Base-by-base conservation (phyloP, 176 grass and related monocot species). In the Ensete ventricosum region DNA sequence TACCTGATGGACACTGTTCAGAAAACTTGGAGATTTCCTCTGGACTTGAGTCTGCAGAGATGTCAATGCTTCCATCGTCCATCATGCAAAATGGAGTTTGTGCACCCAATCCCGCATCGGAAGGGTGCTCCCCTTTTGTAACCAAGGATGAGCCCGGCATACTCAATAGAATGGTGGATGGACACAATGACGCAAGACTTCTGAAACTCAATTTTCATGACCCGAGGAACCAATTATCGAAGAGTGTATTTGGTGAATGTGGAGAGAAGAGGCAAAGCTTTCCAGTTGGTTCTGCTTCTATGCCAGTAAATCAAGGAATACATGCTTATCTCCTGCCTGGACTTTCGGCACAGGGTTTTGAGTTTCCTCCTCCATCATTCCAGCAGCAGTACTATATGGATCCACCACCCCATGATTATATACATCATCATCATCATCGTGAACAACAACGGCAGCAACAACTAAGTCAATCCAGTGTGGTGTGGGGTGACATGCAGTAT, bases 381-480 rank as follows among this genome's bases (percentile, higher is more conserved):
- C 48, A 58, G 43, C 82, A 81, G 29, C 53, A 74, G n/a, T 84
- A 70, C 67, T 92, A 78, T 67, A 22, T 64, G 26, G 81, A 80
- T 64, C 77, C 55, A 23, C 83, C 59, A 51, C 72, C 71, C 70
- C 79, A 26, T 54, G 34, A 69, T 29, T 78, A 79, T 77, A 12
- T 82, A 13, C 53, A 62, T 60, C 52, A 81, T 75, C 78, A 88
- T 29, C 27, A 3, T 2, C 34, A 43, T 6, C 34, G n/a, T n/a
- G n/a, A 34, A 5, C 29, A 43, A 43, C 34, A 3, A 4, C 34
- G 6, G 5, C 34, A 43, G 34, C 34, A 43, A 74, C 68, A 67
- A 12, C 26, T 77, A 76, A 73, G 80, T 60, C 64, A 55, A 60
- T 89, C 87, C 29, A 85, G 77, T 78, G 71, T 80, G 17, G 24